Conservation (phyloP, 306 rosid species). For the Luffa acutangula region DNA sequence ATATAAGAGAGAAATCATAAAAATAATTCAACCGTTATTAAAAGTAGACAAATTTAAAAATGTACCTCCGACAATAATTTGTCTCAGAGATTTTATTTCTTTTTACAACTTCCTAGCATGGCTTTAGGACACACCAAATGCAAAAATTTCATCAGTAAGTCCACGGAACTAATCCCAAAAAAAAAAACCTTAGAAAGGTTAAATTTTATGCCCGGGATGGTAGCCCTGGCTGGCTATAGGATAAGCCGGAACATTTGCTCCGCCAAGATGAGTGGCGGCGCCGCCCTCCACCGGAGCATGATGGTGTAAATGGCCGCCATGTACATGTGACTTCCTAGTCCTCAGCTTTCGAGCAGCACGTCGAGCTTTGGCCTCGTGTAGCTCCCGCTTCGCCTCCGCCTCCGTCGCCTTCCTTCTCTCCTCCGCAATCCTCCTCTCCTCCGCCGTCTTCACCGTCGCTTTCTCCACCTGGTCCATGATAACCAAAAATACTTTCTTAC, state of each 20-base stretch:
- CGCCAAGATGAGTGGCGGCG: not conserved
- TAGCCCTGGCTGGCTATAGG: not conserved
- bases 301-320: conserved; percentile 1
- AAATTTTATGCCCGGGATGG: not conserved
- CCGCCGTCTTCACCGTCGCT: conserved; percentile 37
- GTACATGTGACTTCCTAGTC: conserved; percentile 9
- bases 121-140: not conserved
- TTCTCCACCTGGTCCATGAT: conserved; percentile 31
- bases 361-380: conserved; percentile 54
- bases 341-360: conserved; percentile 39
- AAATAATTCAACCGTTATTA: no score
- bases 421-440: conserved; percentile 36
- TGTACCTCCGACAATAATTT: no score
- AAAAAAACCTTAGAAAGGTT: no score
- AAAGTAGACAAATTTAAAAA: no score
- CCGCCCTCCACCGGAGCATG: not conserved
- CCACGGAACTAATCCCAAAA: no score
- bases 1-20: no score
- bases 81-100: no score
- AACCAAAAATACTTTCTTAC: no score
- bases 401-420: conserved; percentile 46
- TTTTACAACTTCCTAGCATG: no score
- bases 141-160: not conserved
- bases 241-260: not conserved
- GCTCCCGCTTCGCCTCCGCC: conserved; percentile 53